These are phyloP conservation scores for Chlorella sp. DNA, from an alignment of 139 green algal genomes.

Conservation along the genomic window DNA sequence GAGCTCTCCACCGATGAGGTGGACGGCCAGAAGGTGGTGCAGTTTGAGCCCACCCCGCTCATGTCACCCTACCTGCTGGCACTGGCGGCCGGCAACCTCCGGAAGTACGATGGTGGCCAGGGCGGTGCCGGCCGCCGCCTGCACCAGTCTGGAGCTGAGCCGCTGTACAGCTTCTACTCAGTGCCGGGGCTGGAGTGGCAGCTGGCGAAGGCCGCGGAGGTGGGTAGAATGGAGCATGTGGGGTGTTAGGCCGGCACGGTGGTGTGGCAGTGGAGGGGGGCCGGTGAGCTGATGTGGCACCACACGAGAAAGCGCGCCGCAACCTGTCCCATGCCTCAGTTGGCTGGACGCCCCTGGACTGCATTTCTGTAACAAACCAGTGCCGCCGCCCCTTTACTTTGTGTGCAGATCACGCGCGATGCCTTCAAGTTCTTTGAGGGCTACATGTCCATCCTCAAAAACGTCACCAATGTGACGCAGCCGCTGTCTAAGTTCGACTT, in stretches of 20 bases:
- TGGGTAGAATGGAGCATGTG: neutral
- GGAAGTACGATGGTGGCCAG: neutral
- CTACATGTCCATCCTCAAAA: slow-evolving; percentile 27
- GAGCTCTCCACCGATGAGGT: too few relatives aligned
- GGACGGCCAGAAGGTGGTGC: neutral
- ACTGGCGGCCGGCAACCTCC: slow-evolving; percentile 11
- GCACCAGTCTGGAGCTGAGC: neutral
- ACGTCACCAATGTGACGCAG: slow-evolving; percentile 26
- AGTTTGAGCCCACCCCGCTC: slow-evolving; percentile 43
- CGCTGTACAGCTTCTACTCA: neutral
- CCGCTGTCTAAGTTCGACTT: slow-evolving; percentile 65
- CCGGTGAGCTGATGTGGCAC: too few relatives aligned
- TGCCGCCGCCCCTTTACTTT: neutral
- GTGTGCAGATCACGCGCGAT: neutral
- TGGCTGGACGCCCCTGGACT: too few relatives aligned
- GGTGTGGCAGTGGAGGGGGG: too few relatives aligned
- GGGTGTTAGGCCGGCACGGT: too few relatives aligned
- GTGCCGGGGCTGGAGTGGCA: neutral
- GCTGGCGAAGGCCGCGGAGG: too few relatives aligned
- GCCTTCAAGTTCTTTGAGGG: slow-evolving; percentile 36
- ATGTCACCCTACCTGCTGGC: slow-evolving; percentile 62
- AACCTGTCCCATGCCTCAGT: too few relatives aligned
- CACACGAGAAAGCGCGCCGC: too few relatives aligned
- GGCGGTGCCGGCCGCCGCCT: neutral
- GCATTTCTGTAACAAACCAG: neutral